Conservation (phyloP, 108 stramenopile genomes). For the Cyclotella cryptica region DNA sequence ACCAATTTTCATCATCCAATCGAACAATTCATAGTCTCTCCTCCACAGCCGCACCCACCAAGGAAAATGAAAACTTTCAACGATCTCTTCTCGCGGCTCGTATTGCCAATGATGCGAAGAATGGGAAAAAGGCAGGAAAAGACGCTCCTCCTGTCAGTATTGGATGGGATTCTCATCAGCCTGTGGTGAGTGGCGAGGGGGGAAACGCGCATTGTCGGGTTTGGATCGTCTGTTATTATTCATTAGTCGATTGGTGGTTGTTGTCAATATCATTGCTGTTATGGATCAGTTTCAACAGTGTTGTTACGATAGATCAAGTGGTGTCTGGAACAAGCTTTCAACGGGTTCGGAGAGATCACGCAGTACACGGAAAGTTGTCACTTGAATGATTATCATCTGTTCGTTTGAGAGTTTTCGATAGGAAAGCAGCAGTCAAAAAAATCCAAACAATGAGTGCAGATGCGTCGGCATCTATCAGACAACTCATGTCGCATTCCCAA, state of each 20-base stretch:
- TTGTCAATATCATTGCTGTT: not conserved
- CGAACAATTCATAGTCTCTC: not conserved
- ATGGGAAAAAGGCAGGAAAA: conserved; percentile 58
- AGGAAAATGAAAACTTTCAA: conserved; percentile 38
- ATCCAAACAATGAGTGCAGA: too few species aligned
- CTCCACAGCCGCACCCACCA: conserved; percentile 27
- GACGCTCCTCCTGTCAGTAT: conserved; percentile 82
- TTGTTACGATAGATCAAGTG: too few species aligned
- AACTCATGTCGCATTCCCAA: not conserved
- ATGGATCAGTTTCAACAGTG: too few species aligned
- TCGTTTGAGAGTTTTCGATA: too few species aligned
- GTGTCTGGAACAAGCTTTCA: too few species aligned
- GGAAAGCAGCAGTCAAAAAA: too few species aligned
- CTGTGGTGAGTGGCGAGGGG: conserved; percentile 62
- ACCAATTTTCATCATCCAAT: not conserved
- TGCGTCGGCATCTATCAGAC: too few species aligned
- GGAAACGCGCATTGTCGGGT: not conserved
- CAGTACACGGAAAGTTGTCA: too few species aligned
- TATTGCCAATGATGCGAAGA: conserved; percentile 42
- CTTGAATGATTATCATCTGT: too few species aligned
- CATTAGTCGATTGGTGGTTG: not conserved
- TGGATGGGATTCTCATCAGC: conserved; percentile 92
- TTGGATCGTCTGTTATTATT: not conserved
- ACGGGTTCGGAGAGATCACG: too few species aligned
- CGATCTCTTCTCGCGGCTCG: conserved; percentile 48